phyloP scores from a whole-genome alignment of 164 flowering plant genomes.

The Saururus chinensis region DNA sequence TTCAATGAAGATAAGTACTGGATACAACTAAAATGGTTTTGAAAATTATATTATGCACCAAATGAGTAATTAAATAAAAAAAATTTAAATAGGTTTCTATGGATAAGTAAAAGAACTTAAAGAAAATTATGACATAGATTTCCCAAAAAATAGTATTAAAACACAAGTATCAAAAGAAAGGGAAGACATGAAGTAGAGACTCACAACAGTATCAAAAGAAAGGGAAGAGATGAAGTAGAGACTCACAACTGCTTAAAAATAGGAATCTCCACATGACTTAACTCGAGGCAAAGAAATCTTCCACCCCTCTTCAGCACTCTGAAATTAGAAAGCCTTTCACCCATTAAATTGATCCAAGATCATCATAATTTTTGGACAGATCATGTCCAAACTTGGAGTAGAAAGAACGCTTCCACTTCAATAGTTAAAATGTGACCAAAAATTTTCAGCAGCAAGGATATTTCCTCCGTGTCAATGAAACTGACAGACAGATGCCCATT shows the following conservation, averaged over 20 bases:
- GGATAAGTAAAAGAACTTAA: neutral
- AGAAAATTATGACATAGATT: neutral
- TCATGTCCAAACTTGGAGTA: neutral
- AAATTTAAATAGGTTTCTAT: neutral
- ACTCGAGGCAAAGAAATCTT: conserved; percentile 91
- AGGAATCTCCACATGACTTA: conserved; percentile 89
- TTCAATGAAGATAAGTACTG: too few relatives aligned
- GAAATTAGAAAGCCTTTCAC: conserved; percentile 2
- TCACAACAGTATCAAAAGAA: conserved; percentile 41
- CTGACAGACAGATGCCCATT: neutral
- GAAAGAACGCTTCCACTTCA: neutral
- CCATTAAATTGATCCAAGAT: neutral
- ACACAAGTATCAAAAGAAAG: neutral
- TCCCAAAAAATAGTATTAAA: neutral
- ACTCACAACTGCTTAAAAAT: conserved; percentile 79
- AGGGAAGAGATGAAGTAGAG: neutral
- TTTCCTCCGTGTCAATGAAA: too few relatives aligned
- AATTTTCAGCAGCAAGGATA: too few relatives aligned
- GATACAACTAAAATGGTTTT: too few relatives aligned
- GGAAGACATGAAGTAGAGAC: conserved; percentile 13
- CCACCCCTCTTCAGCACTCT: conserved; percentile 92
- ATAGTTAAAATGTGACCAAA: too few relatives aligned
- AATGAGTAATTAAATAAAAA: too few relatives aligned
- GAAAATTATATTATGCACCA: too few relatives aligned
- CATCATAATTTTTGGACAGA: neutral